These are phyloP conservation scores for Tricholoma furcatifolium DNA, from an alignment of 768 basidiomycete genomes.

Conservation along the genomic window DNA sequence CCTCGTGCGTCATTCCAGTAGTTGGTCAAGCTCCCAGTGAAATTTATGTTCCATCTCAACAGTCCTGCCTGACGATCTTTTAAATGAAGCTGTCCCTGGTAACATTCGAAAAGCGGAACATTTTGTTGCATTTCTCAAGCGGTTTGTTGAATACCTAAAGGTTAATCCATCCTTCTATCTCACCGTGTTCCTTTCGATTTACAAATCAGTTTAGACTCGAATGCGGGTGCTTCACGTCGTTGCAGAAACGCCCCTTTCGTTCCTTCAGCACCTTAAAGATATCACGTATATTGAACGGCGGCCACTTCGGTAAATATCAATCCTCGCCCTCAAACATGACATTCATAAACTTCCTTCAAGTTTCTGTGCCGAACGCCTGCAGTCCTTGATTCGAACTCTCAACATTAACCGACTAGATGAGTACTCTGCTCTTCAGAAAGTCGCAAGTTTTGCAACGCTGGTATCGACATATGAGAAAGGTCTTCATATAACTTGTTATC, in stretches of 20 bases:
- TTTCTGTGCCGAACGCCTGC: conserved; percentile 94
- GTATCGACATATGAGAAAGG: conserved; percentile 99
- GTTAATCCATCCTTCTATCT: conserved; percentile 34
- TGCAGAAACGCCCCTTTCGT: conserved; percentile 95
- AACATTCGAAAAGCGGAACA: conserved; percentile 99
- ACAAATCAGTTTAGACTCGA: conserved; percentile 61
- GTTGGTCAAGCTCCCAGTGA: background rate
- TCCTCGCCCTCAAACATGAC: background rate
- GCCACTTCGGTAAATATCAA: conserved; percentile 72
- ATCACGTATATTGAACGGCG: conserved; percentile 97
- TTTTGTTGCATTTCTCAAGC: conserved; percentile 96
- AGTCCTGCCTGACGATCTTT: conserved; percentile 93
- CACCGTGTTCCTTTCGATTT: background rate
- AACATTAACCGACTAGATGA: conserved; percentile 91
- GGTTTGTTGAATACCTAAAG: conserved; percentile 98
- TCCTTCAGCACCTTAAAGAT: conserved; percentile 96
- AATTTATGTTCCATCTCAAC: conserved; percentile 5
- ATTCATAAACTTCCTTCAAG: conserved; percentile 36
- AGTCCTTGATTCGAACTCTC: conserved; percentile 90
- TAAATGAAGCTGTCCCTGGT: conserved; percentile 94
- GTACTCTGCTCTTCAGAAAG: conserved; percentile 88
- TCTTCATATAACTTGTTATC: conserved; percentile 23
- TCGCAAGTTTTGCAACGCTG: conserved; percentile 93
- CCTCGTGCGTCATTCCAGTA: conserved; percentile 55
- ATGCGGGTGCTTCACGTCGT: conserved; percentile 99